A percentile compares a stretch with the other conserved stretches of the same genome.
These are phyloP conservation scores for Emergomyces orientalis DNA, from an alignment of 2,329 filamentous ascomycete genomes.

Conservation along the genomic window DNA sequence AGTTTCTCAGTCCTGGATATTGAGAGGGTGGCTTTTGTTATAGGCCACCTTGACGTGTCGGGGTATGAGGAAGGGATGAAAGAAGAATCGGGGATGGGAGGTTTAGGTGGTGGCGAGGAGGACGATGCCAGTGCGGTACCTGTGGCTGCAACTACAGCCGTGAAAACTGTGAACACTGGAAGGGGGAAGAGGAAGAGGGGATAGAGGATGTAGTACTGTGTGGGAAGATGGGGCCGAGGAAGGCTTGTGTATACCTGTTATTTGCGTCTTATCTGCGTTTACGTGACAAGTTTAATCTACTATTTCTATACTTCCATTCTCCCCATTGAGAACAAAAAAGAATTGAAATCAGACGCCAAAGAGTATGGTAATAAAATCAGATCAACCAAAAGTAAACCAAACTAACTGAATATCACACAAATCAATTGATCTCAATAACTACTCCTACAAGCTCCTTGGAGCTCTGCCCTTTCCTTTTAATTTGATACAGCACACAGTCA, in stretches of 20 bases:
- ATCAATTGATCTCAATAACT: neutral
- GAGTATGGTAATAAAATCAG: neutral
- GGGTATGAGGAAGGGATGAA: slow-evolving; percentile 13
- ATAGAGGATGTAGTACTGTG: neutral
- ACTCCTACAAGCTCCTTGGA: neutral
- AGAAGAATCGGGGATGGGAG: neutral
- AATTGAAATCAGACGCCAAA: neutral
- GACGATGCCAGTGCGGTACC: neutral
- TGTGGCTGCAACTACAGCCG: neutral
- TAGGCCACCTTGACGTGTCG: slow-evolving; percentile 27
- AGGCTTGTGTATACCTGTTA: neutral
- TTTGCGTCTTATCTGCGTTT: neutral
- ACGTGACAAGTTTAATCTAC: neutral
- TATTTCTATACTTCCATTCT: neutral
- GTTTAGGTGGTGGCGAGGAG: neutral
- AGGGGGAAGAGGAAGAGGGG: slow-evolving; percentile 2
- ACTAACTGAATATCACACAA: neutral
- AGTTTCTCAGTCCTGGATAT: slow-evolving; percentile 25
- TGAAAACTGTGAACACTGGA: neutral
- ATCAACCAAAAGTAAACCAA: neutral
- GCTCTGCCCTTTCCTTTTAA: neutral
- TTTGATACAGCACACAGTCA: neutral
- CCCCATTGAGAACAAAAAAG: neutral
- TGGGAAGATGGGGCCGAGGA: too few relatives aligned
- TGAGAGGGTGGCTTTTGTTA: slow-evolving; percentile 32